Percentiles rank a stretch among this genome's conserved stretches.
These are phyloP conservation scores for Globisporangium echinulatum DNA, from an alignment of 352 stramenopile genomes.

Conservation along the genomic window DNA sequence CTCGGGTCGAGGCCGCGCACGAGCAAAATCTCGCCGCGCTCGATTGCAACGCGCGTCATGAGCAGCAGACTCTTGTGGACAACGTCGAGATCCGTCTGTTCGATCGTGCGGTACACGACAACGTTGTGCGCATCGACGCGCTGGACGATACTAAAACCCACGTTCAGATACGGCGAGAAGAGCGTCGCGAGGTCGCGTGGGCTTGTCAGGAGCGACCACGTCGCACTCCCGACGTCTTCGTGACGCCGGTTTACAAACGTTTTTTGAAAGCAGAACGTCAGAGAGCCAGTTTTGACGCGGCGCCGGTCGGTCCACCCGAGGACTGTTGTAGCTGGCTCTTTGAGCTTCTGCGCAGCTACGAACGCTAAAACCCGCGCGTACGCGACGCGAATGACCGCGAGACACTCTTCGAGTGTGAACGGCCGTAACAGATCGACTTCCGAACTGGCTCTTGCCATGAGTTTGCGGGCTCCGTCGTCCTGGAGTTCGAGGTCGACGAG, in stretches of 20 bases:
- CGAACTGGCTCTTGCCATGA: constrained; percentile 11
- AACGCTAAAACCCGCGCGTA: constrained; percentile 30
- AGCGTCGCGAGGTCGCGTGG: constrained; percentile 20
- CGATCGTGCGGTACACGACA: constrained; percentile 31
- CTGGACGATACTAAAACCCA: constrained; percentile 26
- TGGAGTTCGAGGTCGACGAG: constrained; percentile 31
- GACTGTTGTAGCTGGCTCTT: constrained; percentile 23
- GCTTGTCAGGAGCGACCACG: constrained; percentile 26
- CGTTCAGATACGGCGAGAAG: constrained; percentile 40
- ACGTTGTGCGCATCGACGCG: constrained; percentile 36
- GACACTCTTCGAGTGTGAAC: constrained; percentile 36
- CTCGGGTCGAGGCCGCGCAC: constrained; percentile 25
- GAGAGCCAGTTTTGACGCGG: constrained; percentile 15
- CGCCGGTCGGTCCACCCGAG: constrained; percentile 39
- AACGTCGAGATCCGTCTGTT: constrained; percentile 31
- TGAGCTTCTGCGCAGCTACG: constrained; percentile 28
- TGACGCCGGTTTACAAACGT: constrained; percentile 22
- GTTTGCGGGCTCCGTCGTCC: constrained; percentile 13
- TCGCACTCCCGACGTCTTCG: constrained; percentile 20
- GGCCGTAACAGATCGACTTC: constrained; percentile 30
- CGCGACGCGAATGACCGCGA: constrained; percentile 31
- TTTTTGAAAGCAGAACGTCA: constrained; percentile 41
- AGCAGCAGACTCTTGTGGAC: constrained; percentile 37
- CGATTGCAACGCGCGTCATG: constrained; percentile 40
- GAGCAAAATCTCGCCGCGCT: constrained; percentile 34